phyloP scores from a whole-genome alignment of 1,284 basidiomycete genomes.

The Tilletiopsis washingtonensis region DNA sequence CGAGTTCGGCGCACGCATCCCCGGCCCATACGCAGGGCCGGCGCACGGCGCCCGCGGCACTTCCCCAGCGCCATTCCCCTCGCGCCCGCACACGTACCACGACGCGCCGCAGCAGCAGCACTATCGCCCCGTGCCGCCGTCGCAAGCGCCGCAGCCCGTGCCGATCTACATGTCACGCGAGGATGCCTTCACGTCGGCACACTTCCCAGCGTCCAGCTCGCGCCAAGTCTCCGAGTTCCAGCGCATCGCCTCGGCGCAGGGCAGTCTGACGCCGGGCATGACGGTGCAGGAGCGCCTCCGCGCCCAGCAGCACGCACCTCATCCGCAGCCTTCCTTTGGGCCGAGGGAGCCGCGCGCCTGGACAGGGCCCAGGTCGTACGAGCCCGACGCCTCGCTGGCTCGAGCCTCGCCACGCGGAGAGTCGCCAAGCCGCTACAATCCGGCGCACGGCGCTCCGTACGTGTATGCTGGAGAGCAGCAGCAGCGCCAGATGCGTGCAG shows the following conservation, averaged over 20 bases:
- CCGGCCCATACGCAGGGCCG: conserved; percentile 11
- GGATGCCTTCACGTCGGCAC: conserved; percentile 30
- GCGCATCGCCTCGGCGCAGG: conserved; percentile 12
- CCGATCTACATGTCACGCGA: conserved; percentile 12
- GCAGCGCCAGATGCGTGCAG: too few species aligned
- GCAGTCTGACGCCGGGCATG: conserved; percentile 34
- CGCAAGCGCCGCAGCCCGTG: conserved; percentile 2
- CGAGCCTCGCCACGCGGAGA: too few species aligned
- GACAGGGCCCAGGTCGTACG: too few species aligned
- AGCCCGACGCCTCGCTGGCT: too few species aligned
- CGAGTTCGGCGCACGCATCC: conserved; percentile 10
- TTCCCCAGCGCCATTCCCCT: conserved; percentile 8
- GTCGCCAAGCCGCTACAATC: too few species aligned
- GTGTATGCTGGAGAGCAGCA: too few species aligned
- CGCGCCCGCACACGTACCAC: conserved; percentile 31
- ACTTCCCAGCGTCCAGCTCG: conserved; percentile 36
- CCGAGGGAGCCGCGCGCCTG: conserved; percentile 1
- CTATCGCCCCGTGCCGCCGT: conserved; percentile 4
- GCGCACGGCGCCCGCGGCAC: conserved; percentile 9
- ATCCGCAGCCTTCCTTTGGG: conserved; percentile 2
- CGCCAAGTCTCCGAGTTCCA: conserved; percentile 40
- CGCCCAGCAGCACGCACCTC: not conserved
- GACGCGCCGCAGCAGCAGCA: conserved; percentile 18
- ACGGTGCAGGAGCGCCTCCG: conserved; percentile 34
- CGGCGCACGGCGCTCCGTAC: too few species aligned